Percentiles rank a stretch among this genome's conserved stretches.
These are phyloP conservation scores for Trifolium pratense DNA, from an alignment of 306 rosid species.

Conservation along the genomic window DNA sequence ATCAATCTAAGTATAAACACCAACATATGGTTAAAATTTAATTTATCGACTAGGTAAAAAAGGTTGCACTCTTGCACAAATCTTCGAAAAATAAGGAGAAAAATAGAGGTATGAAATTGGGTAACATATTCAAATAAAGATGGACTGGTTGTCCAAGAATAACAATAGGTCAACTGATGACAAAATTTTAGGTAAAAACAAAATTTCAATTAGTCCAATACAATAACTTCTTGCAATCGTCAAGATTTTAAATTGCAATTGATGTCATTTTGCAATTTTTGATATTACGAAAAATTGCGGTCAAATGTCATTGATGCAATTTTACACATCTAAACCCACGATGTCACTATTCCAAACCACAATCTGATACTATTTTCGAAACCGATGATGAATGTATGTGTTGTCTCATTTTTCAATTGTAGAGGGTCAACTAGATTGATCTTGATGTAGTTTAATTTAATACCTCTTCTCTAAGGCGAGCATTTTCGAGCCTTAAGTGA, in stretches of 20 bases:
- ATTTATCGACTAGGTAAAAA: too few relatives aligned
- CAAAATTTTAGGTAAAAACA: too few relatives aligned
- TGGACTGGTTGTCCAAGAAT: too few relatives aligned
- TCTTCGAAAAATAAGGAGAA: too few relatives aligned
- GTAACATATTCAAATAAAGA: too few relatives aligned
- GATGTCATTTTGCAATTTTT: not conserved
- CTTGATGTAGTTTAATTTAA: not conserved
- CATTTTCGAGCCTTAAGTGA: constrained; percentile 88
- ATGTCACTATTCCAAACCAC: not conserved
- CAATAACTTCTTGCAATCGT: too few relatives aligned
- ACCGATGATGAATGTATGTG: too few relatives aligned
- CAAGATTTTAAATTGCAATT: not conserved
- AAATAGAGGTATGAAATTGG: too few relatives aligned
- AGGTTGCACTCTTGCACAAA: too few relatives aligned
- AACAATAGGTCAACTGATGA: not conserved
- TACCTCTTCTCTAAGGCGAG: constrained; percentile 94
- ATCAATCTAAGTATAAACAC: constrained; percentile 62
- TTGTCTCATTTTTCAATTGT: not conserved
- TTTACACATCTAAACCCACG: not conserved
- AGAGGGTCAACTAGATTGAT: not conserved
- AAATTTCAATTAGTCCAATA: too few relatives aligned
- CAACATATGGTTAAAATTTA: not conserved
- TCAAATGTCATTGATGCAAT: not conserved
- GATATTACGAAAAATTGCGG: not conserved
- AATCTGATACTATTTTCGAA: not conserved